Evolutionary conservation across 75 land plant species (phyloP).

Genomic region (Pinus taeda): DNA sequence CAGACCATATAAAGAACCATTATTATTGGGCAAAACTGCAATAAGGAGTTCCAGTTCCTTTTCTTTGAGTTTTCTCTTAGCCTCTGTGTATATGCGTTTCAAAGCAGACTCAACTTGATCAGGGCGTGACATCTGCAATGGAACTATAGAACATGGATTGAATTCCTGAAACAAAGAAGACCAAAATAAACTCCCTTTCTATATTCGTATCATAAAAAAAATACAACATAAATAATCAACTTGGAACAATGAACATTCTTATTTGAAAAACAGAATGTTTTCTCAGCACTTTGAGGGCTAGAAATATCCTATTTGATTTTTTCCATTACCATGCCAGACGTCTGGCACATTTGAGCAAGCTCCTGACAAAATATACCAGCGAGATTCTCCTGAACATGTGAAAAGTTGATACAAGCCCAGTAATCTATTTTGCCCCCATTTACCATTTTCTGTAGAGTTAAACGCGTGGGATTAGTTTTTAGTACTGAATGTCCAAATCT

Average conservation of each 20-base stretch:
- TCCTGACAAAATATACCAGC: constrained; percentile 73
- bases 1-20: constrained; percentile 92
- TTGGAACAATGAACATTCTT: neutral
- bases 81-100: constrained; percentile 56
- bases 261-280: neutral
- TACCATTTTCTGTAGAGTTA: constrained; percentile 76
- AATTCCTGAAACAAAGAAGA: constrained; percentile 49
- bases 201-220: neutral
- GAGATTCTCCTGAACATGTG: constrained; percentile 73
- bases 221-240: neutral
- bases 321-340: constrained; percentile 84
- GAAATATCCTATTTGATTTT: neutral
- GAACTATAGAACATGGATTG: constrained; percentile 54
- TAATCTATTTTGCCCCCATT: constrained; percentile 83
- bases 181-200: neutral
- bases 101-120: constrained; percentile 71
- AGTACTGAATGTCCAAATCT: neutral
- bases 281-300: neutral
- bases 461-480: neutral
- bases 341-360: constrained; percentile 85
- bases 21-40: constrained; percentile 84
- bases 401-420: constrained; percentile 92
- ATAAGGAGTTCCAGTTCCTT: constrained; percentile 83
- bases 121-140: constrained; percentile 49
- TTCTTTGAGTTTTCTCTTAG: constrained; percentile 42